Evolutionary conservation across 768 basidiomycete genomes (phyloP).

Genomic region (Suillus luteus): DNA sequence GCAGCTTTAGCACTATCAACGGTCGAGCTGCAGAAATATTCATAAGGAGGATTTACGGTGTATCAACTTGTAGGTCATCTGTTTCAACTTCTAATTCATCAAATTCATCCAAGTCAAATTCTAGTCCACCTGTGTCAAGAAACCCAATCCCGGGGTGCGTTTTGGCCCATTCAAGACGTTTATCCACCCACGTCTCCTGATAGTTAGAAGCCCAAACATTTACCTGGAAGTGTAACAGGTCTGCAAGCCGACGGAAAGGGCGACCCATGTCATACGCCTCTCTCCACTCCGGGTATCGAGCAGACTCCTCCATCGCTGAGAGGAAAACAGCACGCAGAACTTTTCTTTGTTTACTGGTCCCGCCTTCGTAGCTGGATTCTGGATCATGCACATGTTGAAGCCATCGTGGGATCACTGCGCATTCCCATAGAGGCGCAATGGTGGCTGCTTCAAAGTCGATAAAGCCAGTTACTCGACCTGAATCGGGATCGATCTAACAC

Average conservation of each 20-base stretch:
- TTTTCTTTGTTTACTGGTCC: not conserved
- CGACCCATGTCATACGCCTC: conserved; percentile 2
- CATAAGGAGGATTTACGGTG: not conserved
- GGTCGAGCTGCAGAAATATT: not conserved
- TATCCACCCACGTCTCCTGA: conserved; percentile 1
- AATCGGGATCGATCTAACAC: conserved; percentile 2
- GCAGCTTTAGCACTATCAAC: not conserved
- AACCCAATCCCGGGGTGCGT: conserved; percentile 1
- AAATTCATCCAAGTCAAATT: not conserved
- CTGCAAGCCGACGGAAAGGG: conserved; percentile 5
- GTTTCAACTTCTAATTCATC: too few relatives aligned
- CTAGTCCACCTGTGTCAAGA: not conserved
- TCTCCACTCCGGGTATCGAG: conserved; percentile 1
- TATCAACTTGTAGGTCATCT: too few relatives aligned
- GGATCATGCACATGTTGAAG: conserved; percentile 18
- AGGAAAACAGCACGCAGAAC: not conserved
- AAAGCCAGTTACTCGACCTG: conserved; percentile 8
- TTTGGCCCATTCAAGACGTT: conserved; percentile 7
- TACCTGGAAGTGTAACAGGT: not conserved
- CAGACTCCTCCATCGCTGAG: not conserved
- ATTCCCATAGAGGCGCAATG: conserved; percentile 28
- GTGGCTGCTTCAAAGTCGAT: conserved; percentile 27
- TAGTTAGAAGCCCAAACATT: conserved; percentile 5
- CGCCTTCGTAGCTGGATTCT: conserved; percentile 12
- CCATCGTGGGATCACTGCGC: conserved; percentile 26